Percentiles rank a stretch among this genome's conserved stretches.
Conservation (phyloP, 2,329 filamentous ascomycete species). For the Pseudomassariella vexata region DNA sequence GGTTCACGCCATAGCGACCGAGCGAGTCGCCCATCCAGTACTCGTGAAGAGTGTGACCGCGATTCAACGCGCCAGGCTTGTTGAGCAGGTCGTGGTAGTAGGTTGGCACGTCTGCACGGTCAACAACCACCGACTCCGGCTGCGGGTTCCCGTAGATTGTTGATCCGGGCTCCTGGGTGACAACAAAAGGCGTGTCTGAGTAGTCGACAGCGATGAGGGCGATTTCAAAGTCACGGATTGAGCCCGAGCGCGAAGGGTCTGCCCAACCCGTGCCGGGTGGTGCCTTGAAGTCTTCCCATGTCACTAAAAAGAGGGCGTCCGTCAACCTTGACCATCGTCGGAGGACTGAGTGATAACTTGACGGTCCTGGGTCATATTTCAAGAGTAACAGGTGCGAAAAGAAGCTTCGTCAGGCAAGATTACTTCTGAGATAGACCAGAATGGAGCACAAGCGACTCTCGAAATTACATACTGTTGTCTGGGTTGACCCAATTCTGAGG, state of each 20-base stretch:
- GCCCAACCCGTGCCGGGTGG: slow-evolving; percentile 43
- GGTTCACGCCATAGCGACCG: slow-evolving; percentile 44
- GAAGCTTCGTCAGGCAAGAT: too few species aligned
- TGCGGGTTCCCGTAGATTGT: slow-evolving; percentile 47
- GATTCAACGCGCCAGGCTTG: slow-evolving; percentile 40
- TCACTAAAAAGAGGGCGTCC: too few species aligned
- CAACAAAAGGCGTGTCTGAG: slow-evolving; percentile 39
- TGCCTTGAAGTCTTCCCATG: slow-evolving; percentile 40
- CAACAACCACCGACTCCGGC: slow-evolving; percentile 31
- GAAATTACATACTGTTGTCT: too few species aligned
- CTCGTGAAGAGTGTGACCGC: slow-evolving; percentile 47
- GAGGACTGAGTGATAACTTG: too few species aligned
- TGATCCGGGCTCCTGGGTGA: slow-evolving; percentile 37
- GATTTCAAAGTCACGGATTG: slow-evolving; percentile 48
- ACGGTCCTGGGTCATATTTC: too few species aligned
- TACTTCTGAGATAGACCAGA: too few species aligned
- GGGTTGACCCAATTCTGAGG: slow-evolving; percentile 47
- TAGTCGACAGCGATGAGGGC: slow-evolving; percentile 49
- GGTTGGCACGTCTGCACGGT: slow-evolving; percentile 38
- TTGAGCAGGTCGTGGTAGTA: slow-evolving; percentile 48
- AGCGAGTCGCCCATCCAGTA: slow-evolving; percentile 54
- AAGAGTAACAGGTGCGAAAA: too few species aligned
- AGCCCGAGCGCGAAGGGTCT: slow-evolving; percentile 36
- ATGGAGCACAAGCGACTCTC: too few species aligned
- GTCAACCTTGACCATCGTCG: too few species aligned